These are phyloP conservation scores for Plasmodium coatneyi DNA, from an alignment of 169 alveolate species.

Conservation along the genomic window DNA sequence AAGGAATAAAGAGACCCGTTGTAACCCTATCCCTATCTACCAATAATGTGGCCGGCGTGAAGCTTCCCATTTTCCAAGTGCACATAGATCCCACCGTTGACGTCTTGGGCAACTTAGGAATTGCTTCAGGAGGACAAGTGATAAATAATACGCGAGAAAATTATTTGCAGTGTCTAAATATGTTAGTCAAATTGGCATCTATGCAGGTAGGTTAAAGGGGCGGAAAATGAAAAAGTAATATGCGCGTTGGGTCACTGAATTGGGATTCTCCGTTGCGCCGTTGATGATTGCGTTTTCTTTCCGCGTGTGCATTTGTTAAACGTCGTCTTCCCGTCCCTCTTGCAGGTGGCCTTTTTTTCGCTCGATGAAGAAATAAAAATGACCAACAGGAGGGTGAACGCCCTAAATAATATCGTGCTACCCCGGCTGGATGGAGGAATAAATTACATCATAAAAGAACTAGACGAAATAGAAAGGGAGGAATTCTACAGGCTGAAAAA, in stretches of 20 bases:
- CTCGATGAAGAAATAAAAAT: constrained; percentile 96
- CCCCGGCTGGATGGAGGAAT: constrained; percentile 93
- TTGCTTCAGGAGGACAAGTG: constrained; percentile 89
- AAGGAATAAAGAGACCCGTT: constrained; percentile 93
- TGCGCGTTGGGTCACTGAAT: neutral
- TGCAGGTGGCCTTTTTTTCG: constrained; percentile 92
- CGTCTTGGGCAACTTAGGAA: constrained; percentile 86
- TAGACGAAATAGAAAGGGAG: constrained; percentile 96
- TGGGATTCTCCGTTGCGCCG: neutral
- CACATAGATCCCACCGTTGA: constrained; percentile 91
- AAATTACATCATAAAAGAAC: constrained; percentile 93
- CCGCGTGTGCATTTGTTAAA: neutral
- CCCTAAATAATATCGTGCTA: constrained; percentile 95
- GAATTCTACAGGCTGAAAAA: constrained; percentile 88
- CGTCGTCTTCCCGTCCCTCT: neutral
- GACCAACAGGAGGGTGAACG: constrained; percentile 97
- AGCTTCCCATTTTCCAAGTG: constrained; percentile 93
- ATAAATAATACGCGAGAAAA: constrained; percentile 87
- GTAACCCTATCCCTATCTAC: constrained; percentile 91
- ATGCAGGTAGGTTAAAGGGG: constrained; percentile 86
- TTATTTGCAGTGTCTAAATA: constrained; percentile 84
- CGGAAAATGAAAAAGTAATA: neutral
- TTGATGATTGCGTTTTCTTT: neutral
- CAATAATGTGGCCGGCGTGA: constrained; percentile 97
- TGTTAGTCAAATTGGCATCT: constrained; percentile 93